Evolutionary conservation across 2,329 filamentous ascomycete genomes (phyloP), one percentile per base, ranked within the genome.

Genomic region (Xylariaceae sp.): DNA sequence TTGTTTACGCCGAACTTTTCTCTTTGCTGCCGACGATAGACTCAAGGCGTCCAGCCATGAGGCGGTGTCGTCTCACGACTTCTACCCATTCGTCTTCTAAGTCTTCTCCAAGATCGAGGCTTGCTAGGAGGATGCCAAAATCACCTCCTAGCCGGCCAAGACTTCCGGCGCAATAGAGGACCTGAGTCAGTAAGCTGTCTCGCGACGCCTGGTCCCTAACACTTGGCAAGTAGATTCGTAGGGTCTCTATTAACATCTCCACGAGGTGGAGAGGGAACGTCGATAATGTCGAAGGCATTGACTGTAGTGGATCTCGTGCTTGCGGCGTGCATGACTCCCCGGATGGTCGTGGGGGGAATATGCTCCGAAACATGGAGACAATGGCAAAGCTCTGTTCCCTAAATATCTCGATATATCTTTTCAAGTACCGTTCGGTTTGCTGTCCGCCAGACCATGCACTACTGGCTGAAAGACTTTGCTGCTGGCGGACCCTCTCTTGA

Each of bases 321-420:
- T 47, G 58, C 12, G 61, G 57, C 37, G 48, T 60, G 31, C 61
- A 60, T 35, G 54, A 27, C 29, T 59, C 56, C 30, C 52, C 58
- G 4, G 60, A 53, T 5, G 59, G 39, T 12, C 65, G 59, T 3
- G 62, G 77, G 0, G 87, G 85, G 65, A 95, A 95, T 52, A 97
- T 90, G 65, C 87, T 94, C 65, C 86, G 89, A 71, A 95, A 96
- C 80, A 97, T 90, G 55, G 90, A 95, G 31, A 97, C 84, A 57
- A 97, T 95, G 43, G 87, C 88, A 70, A 99, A 99, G 68, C 89
- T 96, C 71, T 99, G 94, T 72, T 99, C 94, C 50, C 94, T 87
- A 70, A 97, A 97, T 31, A 99, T 91, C 69, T 99, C 94, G 64
- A 99, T 89, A 71, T 95, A 99, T 47, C 91, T 83, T 71, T 97